A percentile compares a stretch with the other conserved stretches of the same genome.
These are phyloP conservation scores for Oryza nivara DNA, from an alignment of 176 grass and related monocot genomes.

Conservation along the genomic window DNA sequence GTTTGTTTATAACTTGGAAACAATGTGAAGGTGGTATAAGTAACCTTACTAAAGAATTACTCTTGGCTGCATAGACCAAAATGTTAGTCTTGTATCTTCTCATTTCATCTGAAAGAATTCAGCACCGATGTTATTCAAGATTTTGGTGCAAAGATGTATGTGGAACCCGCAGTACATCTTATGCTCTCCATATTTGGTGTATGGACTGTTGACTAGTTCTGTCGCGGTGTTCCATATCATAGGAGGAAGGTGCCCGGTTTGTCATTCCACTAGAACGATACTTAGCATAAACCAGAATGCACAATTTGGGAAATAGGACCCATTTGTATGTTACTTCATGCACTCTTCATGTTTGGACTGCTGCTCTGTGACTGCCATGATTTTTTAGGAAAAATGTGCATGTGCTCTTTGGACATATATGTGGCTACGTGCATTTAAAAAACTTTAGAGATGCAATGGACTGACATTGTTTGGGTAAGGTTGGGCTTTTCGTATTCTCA, in stretches of 20 bases:
- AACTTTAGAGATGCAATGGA: background rate
- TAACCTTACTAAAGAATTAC: background rate
- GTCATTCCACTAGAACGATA: slow-evolving; percentile 1
- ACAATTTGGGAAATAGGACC: slow-evolving; percentile 1
- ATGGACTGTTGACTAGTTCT: background rate
- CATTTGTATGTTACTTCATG: background rate
- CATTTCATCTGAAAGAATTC: slow-evolving; percentile 6
- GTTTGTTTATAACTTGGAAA: slow-evolving; percentile 1
- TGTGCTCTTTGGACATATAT: slow-evolving; percentile 15
- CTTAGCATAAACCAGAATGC: background rate
- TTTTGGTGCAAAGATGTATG: background rate
- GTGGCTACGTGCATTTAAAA: background rate
- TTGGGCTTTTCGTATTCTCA: background rate
- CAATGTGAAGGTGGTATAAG: background rate
- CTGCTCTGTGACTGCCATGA: background rate
- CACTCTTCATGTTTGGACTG: slow-evolving; percentile 1
- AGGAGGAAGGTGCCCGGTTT: slow-evolving; percentile 13
- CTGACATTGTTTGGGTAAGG: background rate
- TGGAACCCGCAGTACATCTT: background rate
- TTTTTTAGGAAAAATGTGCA: background rate
- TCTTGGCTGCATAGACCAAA: slow-evolving; percentile 3
- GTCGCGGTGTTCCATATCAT: background rate
- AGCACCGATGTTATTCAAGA: background rate
- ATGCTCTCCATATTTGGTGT: background rate
- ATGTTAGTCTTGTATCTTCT: background rate